Percentiles rank a stretch among this genome's conserved stretches.
These are phyloP conservation scores for Wickerhamomyces hampshirensis DNA, from an alignment of 805 yeast genomes.

Conservation along the genomic window DNA sequence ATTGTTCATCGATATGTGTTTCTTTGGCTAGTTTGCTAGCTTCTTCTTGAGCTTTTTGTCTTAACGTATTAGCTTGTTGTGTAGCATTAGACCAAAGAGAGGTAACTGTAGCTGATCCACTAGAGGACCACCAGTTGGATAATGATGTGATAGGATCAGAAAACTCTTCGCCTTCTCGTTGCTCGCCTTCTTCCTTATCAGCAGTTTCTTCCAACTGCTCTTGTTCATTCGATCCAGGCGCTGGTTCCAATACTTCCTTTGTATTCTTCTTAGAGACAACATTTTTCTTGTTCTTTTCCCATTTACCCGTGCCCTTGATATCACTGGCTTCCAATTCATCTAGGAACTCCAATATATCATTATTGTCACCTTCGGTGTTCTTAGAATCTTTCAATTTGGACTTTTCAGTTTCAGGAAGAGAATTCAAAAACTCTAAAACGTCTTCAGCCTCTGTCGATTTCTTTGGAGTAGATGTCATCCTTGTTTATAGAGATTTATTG, in stretches of 20 bases:
- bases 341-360: slow-evolving; percentile 38
- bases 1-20: slow-evolving; percentile 24
- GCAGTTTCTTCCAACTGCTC: slow-evolving; percentile 14
- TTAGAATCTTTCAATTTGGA: slow-evolving; percentile 25
- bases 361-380: slow-evolving; percentile 26
- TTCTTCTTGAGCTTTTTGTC: slow-evolving; percentile 32
- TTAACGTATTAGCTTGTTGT: slow-evolving; percentile 24
- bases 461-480: slow-evolving; percentile 22
- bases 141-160: slow-evolving; percentile 62
- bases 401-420: slow-evolving; percentile 54
- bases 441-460: slow-evolving; percentile 58
- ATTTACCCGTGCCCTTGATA: slow-evolving; percentile 17
- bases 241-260: slow-evolving; percentile 13
- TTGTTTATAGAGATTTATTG: too few relatives aligned
- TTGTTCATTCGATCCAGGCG: slow-evolving; percentile 18
- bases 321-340: slow-evolving; percentile 58
- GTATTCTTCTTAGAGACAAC: slow-evolving; percentile 10
- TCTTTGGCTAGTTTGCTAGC: slow-evolving; percentile 28
- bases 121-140: slow-evolving; percentile 70
- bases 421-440: slow-evolving; percentile 74
- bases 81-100: slow-evolving; percentile 68
- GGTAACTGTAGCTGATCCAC: slow-evolving; percentile 61
- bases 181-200: slow-evolving; percentile 15
- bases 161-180: slow-evolving; percentile 19
- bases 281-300: slow-evolving; percentile 3